Percentiles rank a stretch among this genome's conserved stretches.
These are phyloP conservation scores for Vitis hybrid DNA, from an alignment of 177 flowering plant genomes.

Conservation along the genomic window DNA sequence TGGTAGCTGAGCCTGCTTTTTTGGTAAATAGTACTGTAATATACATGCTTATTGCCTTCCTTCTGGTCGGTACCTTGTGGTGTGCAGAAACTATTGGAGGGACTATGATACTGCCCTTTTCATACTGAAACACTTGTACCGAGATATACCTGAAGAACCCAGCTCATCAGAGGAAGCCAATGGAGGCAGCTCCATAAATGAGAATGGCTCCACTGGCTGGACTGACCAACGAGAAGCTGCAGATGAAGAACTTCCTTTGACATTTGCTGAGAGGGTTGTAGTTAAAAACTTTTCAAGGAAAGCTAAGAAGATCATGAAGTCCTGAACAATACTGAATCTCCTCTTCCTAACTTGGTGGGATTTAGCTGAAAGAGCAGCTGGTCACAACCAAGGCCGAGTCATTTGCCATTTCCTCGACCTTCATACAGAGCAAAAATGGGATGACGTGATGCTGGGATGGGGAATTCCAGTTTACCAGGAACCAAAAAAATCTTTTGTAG, in stretches of 20 bases:
- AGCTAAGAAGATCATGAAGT: slow-evolving; percentile 40
- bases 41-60: background rate
- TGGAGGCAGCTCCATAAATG: slow-evolving; percentile 23
- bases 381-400: too few relatives aligned
- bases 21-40: background rate
- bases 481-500: too few relatives aligned
- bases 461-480: too few relatives aligned
- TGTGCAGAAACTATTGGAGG: slow-evolving; percentile 90
- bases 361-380: too few relatives aligned
- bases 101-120: slow-evolving; percentile 92
- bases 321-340: slow-evolving; percentile 1
- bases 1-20: background rate
- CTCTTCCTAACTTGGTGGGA: background rate
- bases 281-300: slow-evolving; percentile 57
- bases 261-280: slow-evolving; percentile 56
- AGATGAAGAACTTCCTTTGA: slow-evolving; percentile 78
- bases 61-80: slow-evolving; percentile 1
- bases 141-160: slow-evolving; percentile 78
- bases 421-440: too few relatives aligned
- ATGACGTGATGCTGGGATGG: too few relatives aligned
- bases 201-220: slow-evolving; percentile 24
- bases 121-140: slow-evolving; percentile 80
- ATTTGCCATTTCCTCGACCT: too few relatives aligned
- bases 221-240: slow-evolving; percentile 43
- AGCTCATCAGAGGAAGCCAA: slow-evolving; percentile 24